Evolutionary conservation across 768 basidiomycete genomes (phyloP).

Genomic region (Collybia mongolica): DNA sequence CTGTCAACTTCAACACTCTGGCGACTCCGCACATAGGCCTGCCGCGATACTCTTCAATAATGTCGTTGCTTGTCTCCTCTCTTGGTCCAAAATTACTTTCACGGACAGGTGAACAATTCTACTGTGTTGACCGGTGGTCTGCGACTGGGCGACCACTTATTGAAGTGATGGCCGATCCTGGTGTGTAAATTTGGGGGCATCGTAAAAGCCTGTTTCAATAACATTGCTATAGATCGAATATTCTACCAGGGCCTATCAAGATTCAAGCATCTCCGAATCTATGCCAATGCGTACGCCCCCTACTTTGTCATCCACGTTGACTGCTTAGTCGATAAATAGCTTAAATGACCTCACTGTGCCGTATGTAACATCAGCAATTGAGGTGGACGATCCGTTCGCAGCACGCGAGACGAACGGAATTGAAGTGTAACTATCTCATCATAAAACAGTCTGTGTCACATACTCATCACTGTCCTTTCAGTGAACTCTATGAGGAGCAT

Average conservation of each 20-base stretch:
- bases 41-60: conserved; percentile 53
- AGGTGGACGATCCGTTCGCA: conserved; percentile 63
- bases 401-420: conserved; percentile 56
- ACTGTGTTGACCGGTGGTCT: conserved; percentile 68
- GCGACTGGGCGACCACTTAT: conserved; percentile 61
- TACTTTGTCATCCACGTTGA: not conserved
- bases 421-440: conserved; percentile 47
- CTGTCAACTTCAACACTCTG: conserved; percentile 79
- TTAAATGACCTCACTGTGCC: conserved; percentile 81
- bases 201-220: not conserved
- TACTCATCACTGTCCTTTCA: conserved; percentile 21
- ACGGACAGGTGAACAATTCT: conserved; percentile 77
- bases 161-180: conserved; percentile 77
- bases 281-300: conserved; percentile 68
- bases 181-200: conserved; percentile 29
- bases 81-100: conserved; percentile 70
- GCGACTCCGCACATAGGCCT: conserved; percentile 83
- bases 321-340: conserved; percentile 26
- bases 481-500: conserved; percentile 58
- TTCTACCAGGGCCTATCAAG: conserved; percentile 71
- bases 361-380: conserved; percentile 76
- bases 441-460: not conserved
- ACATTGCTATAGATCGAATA: conserved; percentile 50
- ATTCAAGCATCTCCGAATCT: conserved; percentile 73
- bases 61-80: conserved; percentile 48